Evolutionary conservation across 768 basidiomycete species (phyloP).

Genomic region (Podaxis carcinomalis): DNA sequence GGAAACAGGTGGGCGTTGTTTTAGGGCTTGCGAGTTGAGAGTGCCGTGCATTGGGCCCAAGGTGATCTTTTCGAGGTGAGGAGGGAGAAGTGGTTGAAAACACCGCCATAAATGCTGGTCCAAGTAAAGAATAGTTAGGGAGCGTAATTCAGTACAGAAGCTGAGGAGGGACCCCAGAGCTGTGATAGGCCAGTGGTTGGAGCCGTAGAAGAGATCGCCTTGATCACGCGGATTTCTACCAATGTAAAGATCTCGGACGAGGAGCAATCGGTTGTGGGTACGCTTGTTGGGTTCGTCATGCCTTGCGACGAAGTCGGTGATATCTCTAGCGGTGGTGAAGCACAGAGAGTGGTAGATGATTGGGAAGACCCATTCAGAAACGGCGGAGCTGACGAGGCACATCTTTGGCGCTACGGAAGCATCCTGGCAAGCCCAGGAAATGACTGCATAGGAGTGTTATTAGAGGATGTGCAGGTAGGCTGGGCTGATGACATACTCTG

Average conservation of each 20-base stretch:
- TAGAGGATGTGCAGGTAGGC: background rate
- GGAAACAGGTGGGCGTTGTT: conserved; percentile 19
- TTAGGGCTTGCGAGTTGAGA: conserved; percentile 23
- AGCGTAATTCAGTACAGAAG: conserved; percentile 21
- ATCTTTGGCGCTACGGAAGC: background rate
- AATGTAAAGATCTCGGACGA: conserved; percentile 29
- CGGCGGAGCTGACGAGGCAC: conserved; percentile 4
- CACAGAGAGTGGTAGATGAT: conserved; percentile 18
- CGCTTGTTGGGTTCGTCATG: conserved; percentile 19
- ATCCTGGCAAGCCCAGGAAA: conserved; percentile 15
- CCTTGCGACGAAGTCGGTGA: conserved; percentile 13
- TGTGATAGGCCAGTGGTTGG: conserved; percentile 26
- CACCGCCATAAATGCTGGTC: conserved; percentile 26
- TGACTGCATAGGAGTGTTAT: conserved; percentile 10
- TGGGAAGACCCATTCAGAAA: conserved; percentile 16
- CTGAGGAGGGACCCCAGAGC: conserved; percentile 27
- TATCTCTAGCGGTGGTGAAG: conserved; percentile 10
- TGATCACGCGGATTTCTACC: conserved; percentile 16
- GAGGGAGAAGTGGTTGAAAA: conserved; percentile 27
- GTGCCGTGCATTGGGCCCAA: conserved; percentile 33
- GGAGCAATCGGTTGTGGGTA: conserved; percentile 15
- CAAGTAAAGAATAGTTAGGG: conserved; percentile 26
- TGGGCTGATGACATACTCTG: background rate
- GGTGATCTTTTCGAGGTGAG: conserved; percentile 23
- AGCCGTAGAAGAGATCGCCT: conserved; percentile 26